phyloP scores from a whole-genome alignment of 805 yeast genomes.

The Kazachstania psychrophila region DNA sequence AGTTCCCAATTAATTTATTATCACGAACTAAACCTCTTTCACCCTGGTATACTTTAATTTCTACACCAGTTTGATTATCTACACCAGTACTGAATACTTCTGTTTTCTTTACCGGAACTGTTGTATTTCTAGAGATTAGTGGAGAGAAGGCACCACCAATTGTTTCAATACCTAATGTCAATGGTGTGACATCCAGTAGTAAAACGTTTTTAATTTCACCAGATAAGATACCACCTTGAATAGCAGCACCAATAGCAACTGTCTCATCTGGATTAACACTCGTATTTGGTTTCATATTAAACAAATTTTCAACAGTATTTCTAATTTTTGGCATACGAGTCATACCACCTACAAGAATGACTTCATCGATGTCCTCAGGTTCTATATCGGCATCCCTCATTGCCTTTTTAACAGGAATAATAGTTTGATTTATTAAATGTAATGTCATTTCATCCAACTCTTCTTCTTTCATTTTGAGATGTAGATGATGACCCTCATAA shows the following conservation, averaged over 20 bases:
- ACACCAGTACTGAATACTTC: constrained; percentile 74
- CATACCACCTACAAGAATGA: constrained; percentile 81
- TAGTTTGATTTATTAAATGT: constrained; percentile 56
- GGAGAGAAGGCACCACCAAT: constrained; percentile 80
- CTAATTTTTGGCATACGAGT: constrained; percentile 81
- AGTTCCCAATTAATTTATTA: constrained; percentile 68
- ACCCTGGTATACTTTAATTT: constrained; percentile 71
- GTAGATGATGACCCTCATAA: constrained; percentile 50
- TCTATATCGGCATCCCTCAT: constrained; percentile 63
- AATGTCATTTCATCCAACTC: constrained; percentile 60
- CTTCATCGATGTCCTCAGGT: constrained; percentile 60
- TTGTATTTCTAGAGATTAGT: constrained; percentile 65
- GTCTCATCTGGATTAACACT: constrained; percentile 86
- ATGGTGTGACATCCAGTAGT: constrained; percentile 72
- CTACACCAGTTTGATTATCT: constrained; percentile 78
- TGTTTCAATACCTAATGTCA: constrained; percentile 75
- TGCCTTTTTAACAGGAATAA: constrained; percentile 67
- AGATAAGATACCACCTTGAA: constrained; percentile 78
- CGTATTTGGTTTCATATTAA: constrained; percentile 58
- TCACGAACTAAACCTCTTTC: constrained; percentile 72
- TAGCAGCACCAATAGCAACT: constrained; percentile 86
- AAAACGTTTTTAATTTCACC: constrained; percentile 77
- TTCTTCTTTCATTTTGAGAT: constrained; percentile 49
- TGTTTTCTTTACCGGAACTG: constrained; percentile 67
- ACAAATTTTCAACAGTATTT: constrained; percentile 47